Evolutionary conservation across 495 filamentous ascomycete genomes (phyloP), one percentile per base, ranked within the genome.

Genomic region (Xylaria bambusicola): DNA sequence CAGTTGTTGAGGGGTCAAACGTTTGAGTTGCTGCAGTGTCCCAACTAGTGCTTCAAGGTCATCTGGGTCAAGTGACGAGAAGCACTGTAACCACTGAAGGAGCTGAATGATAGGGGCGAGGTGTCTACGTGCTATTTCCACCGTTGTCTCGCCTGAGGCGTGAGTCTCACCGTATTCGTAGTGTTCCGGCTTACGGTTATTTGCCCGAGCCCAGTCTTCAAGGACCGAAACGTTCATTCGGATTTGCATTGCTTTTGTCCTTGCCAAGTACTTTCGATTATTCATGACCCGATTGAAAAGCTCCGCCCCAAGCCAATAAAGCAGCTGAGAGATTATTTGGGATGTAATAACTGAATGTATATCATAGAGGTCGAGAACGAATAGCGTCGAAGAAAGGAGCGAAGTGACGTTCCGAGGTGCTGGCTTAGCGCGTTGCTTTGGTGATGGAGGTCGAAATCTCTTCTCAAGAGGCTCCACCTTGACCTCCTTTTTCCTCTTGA

Each of bases 181-280:
- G 70, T 98, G 94, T 69, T 97, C 94, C 7, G 94, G 93, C 63
- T 95, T 86, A 15, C 95, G 86, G 66, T 96, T 98, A 73, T 98
- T 99, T 24, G 82, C 77, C 13, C 92, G 82, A 1, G 93, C 94
- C 94, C 94, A 99, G 68, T 99, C 94, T 72, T 99, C 94, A 42
- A 99, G 79, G 2, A 83, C 85, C 3, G 94, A 98, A 24, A 98
- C 86, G 70, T 99, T 99, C 91, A 99, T 97, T 60, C 94, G 91
- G 60, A 99, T 97, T 67, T 99, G 95, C 94, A 99, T 98, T 6
- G 94, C 94, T 71, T 99, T 99, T 13, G 94, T 99, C 29, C 94
- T 86, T 5, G 94, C 93, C 6, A 99, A 83, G 66, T 97, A 99
- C 71, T 92, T 91, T 56, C 91, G 88, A 61, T 92, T 97, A 13